phyloP scores from a whole-genome alignment of 441 rosid species.

The Pelargonium myrrhifolium region DNA sequence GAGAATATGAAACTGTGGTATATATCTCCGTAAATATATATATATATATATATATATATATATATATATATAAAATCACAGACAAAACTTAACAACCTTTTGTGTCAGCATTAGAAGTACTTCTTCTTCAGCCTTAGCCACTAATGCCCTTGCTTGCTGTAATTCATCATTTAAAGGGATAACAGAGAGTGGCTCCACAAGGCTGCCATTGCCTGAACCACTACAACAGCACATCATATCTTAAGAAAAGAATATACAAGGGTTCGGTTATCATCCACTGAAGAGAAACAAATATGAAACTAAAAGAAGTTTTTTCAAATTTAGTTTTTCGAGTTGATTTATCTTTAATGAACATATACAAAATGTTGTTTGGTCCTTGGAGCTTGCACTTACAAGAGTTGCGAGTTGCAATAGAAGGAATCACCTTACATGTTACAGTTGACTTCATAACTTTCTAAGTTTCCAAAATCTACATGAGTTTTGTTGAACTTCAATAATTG shows the following conservation, averaged over 20 bases:
- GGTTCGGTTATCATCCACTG: slow-evolving; percentile 14
- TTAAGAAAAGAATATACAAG: slow-evolving; percentile 24
- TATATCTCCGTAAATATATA: neutral
- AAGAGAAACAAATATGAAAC: neutral
- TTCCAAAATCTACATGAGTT: neutral
- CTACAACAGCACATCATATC: slow-evolving; percentile 44
- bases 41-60: too few relatives aligned
- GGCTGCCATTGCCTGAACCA: slow-evolving; percentile 70
- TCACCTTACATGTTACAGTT: neutral
- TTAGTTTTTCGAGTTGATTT: neutral
- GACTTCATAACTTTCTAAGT: neutral
- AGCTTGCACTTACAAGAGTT: neutral
- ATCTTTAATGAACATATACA: neutral
- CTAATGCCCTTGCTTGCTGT: slow-evolving; percentile 61
- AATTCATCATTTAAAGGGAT: slow-evolving; percentile 81
- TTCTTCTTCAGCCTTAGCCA: slow-evolving; percentile 72
- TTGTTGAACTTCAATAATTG: neutral
- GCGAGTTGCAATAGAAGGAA: neutral
- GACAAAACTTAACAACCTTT: slow-evolving; percentile 45
- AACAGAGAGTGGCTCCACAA: slow-evolving; percentile 70
- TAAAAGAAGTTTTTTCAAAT: too few relatives aligned
- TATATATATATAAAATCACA: too few relatives aligned
- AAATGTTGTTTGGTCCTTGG: neutral
- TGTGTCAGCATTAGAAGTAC: slow-evolving; percentile 66
- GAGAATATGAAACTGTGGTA: slow-evolving; percentile 10